Percentiles rank a stretch among this genome's conserved stretches.
These are phyloP conservation scores for Strobilomyces echinocephalus DNA, from an alignment of 768 basidiomycete genomes.

Conservation along the genomic window DNA sequence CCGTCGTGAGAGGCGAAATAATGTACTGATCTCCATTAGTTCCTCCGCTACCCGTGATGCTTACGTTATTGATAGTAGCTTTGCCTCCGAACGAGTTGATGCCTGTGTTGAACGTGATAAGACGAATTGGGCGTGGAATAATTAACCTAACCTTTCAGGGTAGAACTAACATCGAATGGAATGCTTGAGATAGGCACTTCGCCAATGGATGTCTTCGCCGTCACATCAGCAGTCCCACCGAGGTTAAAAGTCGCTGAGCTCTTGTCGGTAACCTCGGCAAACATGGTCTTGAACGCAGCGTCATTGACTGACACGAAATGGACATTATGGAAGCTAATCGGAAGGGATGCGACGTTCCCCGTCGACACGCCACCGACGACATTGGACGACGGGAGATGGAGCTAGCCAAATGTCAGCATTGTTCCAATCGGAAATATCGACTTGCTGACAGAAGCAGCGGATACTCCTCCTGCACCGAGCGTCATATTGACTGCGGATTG, in stretches of 20 bases:
- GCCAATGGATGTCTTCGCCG: constrained; percentile 58
- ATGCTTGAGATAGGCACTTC: constrained; percentile 62
- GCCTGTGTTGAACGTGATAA: constrained; percentile 31
- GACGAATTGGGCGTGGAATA: not conserved
- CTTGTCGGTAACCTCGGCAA: constrained; percentile 54
- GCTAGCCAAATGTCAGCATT: constrained; percentile 29
- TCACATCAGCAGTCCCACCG: constrained; percentile 54
- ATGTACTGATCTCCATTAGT: constrained; percentile 56
- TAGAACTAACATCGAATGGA: constrained; percentile 55
- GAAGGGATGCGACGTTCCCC: constrained; percentile 58
- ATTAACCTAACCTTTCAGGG: constrained; percentile 42
- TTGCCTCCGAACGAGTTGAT: constrained; percentile 55
- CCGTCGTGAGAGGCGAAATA: constrained; percentile 51
- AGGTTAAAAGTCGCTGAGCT: constrained; percentile 42
- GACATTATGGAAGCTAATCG: constrained; percentile 51
- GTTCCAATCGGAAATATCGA: not conserved
- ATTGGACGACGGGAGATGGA: constrained; percentile 45
- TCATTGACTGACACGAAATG: constrained; percentile 54
- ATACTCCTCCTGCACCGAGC: constrained; percentile 42
- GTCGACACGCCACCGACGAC: constrained; percentile 63
- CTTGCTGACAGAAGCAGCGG: constrained; percentile 48
- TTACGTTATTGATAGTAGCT: constrained; percentile 51
- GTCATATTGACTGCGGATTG: constrained; percentile 52
- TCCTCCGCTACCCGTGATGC: constrained; percentile 62
- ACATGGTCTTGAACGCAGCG: constrained; percentile 50